Evolutionary conservation across 257 asterid species (phyloP).

Genomic region (Solanum sejunctum): DNA sequence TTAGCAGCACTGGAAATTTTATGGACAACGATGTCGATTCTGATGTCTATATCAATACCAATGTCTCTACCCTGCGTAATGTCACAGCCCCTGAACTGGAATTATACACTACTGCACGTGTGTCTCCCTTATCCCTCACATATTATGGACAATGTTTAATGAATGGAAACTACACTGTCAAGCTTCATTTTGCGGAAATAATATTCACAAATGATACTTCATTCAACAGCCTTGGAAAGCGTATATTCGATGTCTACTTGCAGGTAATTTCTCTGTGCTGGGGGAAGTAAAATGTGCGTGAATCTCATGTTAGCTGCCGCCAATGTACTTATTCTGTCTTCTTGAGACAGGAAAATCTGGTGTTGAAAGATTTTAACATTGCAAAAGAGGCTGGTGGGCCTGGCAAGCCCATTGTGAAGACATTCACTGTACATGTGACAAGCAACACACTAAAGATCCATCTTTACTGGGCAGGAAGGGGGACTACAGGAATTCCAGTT

Average conservation of each 20-base stretch:
- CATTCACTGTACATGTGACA: slow-evolving; percentile 40
- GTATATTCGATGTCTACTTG: slow-evolving; percentile 77
- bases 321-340: background rate
- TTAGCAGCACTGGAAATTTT: slow-evolving; percentile 92
- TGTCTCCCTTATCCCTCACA: slow-evolving; percentile 75
- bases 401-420: slow-evolving; percentile 46
- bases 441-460: slow-evolving; percentile 59
- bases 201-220: slow-evolving; percentile 56
- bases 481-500: slow-evolving; percentile 77
- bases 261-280: slow-evolving; percentile 40
- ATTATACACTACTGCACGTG: slow-evolving; percentile 63
- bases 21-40: slow-evolving; percentile 55
- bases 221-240: slow-evolving; percentile 64
- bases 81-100: slow-evolving; percentile 19
- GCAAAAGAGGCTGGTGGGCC: slow-evolving; percentile 73
- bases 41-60: slow-evolving; percentile 42
- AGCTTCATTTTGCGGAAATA: slow-evolving; percentile 82
- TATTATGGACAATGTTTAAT: slow-evolving; percentile 75
- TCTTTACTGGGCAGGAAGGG: slow-evolving; percentile 84
- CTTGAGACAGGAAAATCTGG: slow-evolving; percentile 25
- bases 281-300: background rate
- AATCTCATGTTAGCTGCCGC: background rate
- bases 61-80: slow-evolving; percentile 24
- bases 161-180: slow-evolving; percentile 74
- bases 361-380: slow-evolving; percentile 72